phyloP scores from a whole-genome alignment of 768 basidiomycete genomes.

The Boletus rubropictus region DNA sequence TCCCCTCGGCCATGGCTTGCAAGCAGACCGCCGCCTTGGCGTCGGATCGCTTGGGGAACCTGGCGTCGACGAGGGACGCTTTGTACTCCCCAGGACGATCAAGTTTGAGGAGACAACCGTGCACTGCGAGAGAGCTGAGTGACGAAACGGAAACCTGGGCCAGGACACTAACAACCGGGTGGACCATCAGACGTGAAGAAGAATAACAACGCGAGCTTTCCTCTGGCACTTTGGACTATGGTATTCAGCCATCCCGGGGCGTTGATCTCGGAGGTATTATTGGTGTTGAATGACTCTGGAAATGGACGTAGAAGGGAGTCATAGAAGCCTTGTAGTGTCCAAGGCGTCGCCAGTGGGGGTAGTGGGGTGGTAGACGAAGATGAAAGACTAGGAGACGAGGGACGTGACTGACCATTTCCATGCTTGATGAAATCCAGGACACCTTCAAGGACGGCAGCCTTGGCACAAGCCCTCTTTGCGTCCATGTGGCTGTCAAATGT shows the following conservation, averaged over 20 bases:
- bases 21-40: conserved; percentile 68
- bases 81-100: conserved; percentile 46
- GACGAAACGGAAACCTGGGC: background rate
- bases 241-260: conserved; percentile 50
- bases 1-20: conserved; percentile 57
- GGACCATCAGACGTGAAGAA: conserved; percentile 40
- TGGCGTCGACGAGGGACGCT: conserved; percentile 59
- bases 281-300: conserved; percentile 44
- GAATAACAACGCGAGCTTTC: conserved; percentile 39
- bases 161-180: conserved; percentile 39
- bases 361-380: conserved; percentile 2
- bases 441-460: conserved; percentile 46
- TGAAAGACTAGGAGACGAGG: conserved; percentile 21
- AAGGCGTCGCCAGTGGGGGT: conserved; percentile 15
- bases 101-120: conserved; percentile 60
- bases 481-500: conserved; percentile 34
- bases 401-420: conserved; percentile 46
- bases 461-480: conserved; percentile 52
- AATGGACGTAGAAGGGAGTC: conserved; percentile 63
- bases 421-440: conserved; percentile 54
- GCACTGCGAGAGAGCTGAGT: conserved; percentile 34
- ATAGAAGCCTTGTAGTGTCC: conserved; percentile 52
- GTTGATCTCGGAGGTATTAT: conserved; percentile 46
- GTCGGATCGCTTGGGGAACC: conserved; percentile 54
- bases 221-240: conserved; percentile 46